Evolutionary conservation across 2,329 filamentous ascomycete genomes (phyloP).

Genomic region (Xylaria sp.): DNA sequence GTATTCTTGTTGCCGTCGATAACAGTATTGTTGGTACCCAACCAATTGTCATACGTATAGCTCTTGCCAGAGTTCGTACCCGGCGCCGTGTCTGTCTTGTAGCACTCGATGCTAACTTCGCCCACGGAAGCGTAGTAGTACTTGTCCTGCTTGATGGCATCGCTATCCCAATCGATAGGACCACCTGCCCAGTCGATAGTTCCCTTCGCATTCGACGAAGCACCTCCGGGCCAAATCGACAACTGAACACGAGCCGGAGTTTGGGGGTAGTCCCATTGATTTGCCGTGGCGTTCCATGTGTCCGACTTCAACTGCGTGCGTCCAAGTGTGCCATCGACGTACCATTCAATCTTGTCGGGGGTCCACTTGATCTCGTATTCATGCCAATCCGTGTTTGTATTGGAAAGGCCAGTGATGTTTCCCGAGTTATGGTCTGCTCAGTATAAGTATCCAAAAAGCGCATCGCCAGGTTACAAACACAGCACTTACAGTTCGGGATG

Average conservation of each 20-base stretch:
- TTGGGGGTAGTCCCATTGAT: slow-evolving; percentile 89
- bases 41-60: slow-evolving; percentile 77
- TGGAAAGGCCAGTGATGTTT: slow-evolving; percentile 71
- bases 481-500: slow-evolving; percentile 82
- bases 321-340: slow-evolving; percentile 80
- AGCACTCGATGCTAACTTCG: slow-evolving; percentile 87
- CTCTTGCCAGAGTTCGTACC: slow-evolving; percentile 75
- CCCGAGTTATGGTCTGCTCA: slow-evolving; percentile 75
- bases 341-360: slow-evolving; percentile 86
- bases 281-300: slow-evolving; percentile 86
- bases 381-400: slow-evolving; percentile 84
- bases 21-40: slow-evolving; percentile 80
- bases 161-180: slow-evolving; percentile 83
- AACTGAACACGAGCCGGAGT: slow-evolving; percentile 91
- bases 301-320: slow-evolving; percentile 79
- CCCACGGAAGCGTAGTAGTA: slow-evolving; percentile 89
- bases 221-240: slow-evolving; percentile 94
- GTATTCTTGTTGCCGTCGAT: slow-evolving; percentile 79
- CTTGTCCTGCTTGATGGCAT: slow-evolving; percentile 81
- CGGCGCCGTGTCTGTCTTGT: slow-evolving; percentile 68
- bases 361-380: slow-evolving; percentile 95
- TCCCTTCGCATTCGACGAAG: slow-evolving; percentile 79
- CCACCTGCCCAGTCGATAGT: slow-evolving; percentile 95
- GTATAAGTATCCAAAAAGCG: slow-evolving; percentile 38
- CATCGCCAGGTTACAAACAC: not conserved